Conservation (phyloP, 2,329 filamentous ascomycete genomes). For the Colletotrichum agaves region DNA sequence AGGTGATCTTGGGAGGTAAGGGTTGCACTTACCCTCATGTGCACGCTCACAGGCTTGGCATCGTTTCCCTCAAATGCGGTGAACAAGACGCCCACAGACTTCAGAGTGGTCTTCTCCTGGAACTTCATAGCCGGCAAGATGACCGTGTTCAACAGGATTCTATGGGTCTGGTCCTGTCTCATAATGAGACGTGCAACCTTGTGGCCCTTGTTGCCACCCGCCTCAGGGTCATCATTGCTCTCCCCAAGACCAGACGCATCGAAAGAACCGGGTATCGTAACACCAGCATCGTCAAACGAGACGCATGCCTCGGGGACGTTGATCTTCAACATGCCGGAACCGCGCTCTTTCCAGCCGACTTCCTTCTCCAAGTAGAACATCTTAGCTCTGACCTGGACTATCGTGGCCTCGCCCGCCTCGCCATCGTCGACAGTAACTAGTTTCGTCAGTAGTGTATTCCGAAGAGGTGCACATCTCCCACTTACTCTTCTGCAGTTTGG, state of each 20-base stretch:
- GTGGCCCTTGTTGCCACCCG: conserved; percentile 36
- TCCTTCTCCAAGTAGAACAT: conserved; percentile 81
- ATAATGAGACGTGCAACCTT: conserved; percentile 81
- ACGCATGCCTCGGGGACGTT: conserved; percentile 74
- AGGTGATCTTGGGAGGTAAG: neutral
- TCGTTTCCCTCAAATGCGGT: conserved; percentile 69
- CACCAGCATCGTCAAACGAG: conserved; percentile 63
- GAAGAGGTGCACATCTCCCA: conserved; percentile 24
- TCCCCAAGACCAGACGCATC: conserved; percentile 64
- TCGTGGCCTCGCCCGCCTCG: conserved; percentile 82
- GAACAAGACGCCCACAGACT: conserved; percentile 75
- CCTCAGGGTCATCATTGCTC: conserved; percentile 46
- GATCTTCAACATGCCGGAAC: conserved; percentile 84
- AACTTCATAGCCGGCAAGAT: conserved; percentile 84
- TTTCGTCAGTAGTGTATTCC: conserved; percentile 42
- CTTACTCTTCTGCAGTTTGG: conserved; percentile 77
- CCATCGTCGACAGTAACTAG: conserved; percentile 82
- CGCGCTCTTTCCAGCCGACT: conserved; percentile 89
- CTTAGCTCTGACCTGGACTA: conserved; percentile 82
- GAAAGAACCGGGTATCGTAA: conserved; percentile 63
- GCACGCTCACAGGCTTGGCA: conserved; percentile 66
- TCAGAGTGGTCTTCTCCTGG: conserved; percentile 78
- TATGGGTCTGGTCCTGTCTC: conserved; percentile 89
- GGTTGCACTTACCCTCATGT: conserved; percentile 65
- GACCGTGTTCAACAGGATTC: conserved; percentile 86